Percentiles rank a stretch among this genome's conserved stretches.
phyloP scores from a whole-genome alignment of 306 rosid genomes.

The Cotoneaster glaucophyllus region DNA sequence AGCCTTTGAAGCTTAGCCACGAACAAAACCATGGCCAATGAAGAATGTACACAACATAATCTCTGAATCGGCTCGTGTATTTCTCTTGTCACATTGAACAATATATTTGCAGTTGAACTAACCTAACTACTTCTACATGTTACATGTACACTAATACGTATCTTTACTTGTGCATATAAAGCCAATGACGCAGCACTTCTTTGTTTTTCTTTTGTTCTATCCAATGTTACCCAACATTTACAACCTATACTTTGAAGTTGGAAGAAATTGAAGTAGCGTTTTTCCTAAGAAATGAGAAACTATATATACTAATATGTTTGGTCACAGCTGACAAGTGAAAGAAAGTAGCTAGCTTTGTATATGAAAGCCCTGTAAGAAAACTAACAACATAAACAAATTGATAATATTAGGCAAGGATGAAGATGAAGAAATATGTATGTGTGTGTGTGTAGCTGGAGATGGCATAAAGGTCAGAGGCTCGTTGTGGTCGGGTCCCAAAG shows the following conservation, averaged over 20 bases:
- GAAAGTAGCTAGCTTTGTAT: neutral
- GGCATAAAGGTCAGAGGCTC: slow-evolving; percentile 14
- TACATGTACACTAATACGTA: neutral
- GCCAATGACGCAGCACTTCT: neutral
- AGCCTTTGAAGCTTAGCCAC: too few species aligned
- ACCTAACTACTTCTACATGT: neutral
- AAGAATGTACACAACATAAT: too few species aligned
- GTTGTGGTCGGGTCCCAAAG: slow-evolving; percentile 18
- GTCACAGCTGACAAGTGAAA: neutral
- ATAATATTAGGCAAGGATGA: neutral
- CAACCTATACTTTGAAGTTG: neutral
- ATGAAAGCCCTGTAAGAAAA: neutral
- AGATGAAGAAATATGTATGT: neutral
- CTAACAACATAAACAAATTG: neutral
- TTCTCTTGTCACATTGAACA: neutral
- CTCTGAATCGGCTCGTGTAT: neutral
- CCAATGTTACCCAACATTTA: neutral
- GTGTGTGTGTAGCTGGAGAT: neutral
- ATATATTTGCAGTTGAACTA: neutral
- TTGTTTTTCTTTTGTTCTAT: neutral
- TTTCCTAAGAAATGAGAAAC: neutral
- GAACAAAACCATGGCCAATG: too few species aligned
- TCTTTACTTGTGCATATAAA: neutral
- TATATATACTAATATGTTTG: neutral
- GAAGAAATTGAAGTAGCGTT: neutral